phyloP scores from a whole-genome alignment of 2,329 filamentous ascomycete species.

The Penicillium occitanis region DNA sequence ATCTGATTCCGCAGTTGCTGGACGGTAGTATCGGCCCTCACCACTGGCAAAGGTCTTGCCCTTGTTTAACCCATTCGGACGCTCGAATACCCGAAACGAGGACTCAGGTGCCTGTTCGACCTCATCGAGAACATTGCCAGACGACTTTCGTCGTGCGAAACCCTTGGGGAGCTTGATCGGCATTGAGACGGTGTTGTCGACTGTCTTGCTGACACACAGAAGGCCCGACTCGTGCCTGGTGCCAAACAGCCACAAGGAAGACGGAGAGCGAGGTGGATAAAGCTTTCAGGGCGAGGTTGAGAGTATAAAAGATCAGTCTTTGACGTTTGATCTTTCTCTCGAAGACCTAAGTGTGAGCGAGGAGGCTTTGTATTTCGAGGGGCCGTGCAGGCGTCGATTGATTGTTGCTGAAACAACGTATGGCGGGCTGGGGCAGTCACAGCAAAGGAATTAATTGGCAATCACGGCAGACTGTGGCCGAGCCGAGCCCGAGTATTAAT shows the following conservation, averaged over 20 bases:
- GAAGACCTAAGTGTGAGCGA: neutral
- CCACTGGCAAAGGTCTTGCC: conserved; percentile 46
- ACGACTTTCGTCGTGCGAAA: conserved; percentile 56
- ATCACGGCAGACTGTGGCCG: conserved; percentile 5
- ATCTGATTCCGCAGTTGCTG: conserved; percentile 37
- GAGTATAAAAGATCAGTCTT: neutral
- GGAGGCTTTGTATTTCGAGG: neutral
- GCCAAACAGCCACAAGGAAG: conserved; percentile 5
- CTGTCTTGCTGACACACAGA: conserved; percentile 8
- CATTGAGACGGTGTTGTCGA: conserved; percentile 36
- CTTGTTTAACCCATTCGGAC: conserved; percentile 40
- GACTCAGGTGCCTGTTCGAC: conserved; percentile 41
- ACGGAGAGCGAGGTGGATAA: neutral
- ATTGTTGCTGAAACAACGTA: conserved; percentile 3
- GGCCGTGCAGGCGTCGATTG: neutral
- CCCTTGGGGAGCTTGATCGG: conserved; percentile 58
- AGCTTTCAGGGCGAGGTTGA: neutral
- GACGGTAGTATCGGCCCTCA: conserved; percentile 38
- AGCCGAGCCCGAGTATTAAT: conserved; percentile 2
- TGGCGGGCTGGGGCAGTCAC: neutral
- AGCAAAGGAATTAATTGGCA: neutral
- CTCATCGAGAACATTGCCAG: conserved; percentile 55
- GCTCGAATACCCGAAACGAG: conserved; percentile 57
- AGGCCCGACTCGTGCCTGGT: conserved; percentile 9
- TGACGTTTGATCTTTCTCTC: neutral